phyloP scores from a whole-genome alignment of 2,329 filamentous ascomycete genomes.

The Lachnellula subtilissima region DNA sequence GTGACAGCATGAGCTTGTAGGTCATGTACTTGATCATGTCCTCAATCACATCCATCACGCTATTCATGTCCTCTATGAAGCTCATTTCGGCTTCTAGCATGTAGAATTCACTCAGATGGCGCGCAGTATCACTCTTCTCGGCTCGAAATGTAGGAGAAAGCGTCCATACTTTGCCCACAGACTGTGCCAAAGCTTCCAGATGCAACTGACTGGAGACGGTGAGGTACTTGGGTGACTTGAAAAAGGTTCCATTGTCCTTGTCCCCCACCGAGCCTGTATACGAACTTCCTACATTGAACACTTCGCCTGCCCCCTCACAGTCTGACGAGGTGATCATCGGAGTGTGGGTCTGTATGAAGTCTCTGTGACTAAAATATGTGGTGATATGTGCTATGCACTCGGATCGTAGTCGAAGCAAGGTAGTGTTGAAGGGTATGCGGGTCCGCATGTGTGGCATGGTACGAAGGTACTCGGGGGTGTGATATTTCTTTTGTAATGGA shows the following conservation, averaged over 20 bases:
- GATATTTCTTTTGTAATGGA: conserved; percentile 95
- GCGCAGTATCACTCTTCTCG: conserved; percentile 85
- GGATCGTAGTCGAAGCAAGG: conserved; percentile 78
- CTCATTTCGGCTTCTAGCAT: conserved; percentile 93
- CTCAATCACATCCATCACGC: conserved; percentile 77
- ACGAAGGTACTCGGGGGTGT: conserved; percentile 82
- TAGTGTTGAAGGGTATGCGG: conserved; percentile 74
- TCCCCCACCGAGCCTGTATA: conserved; percentile 20
- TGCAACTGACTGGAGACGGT: conserved; percentile 95
- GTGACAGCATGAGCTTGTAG: conserved; percentile 39
- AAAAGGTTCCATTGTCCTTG: conserved; percentile 57
- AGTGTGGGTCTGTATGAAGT: conserved; percentile 80
- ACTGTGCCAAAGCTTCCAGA: conserved; percentile 84
- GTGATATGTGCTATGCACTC: conserved; percentile 69
- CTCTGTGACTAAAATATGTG: conserved; percentile 66
- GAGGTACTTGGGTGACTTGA: conserved; percentile 82
- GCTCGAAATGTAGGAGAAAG: conserved; percentile 91
- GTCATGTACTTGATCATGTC: conserved; percentile 61
- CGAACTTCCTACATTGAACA: conserved; percentile 60
- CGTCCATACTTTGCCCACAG: conserved; percentile 88
- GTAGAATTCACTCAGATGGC: conserved; percentile 96
- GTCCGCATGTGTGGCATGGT: conserved; percentile 82
- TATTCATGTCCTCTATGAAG: conserved; percentile 65
- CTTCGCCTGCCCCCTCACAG: conserved; percentile 93
- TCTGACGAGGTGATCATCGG: conserved; percentile 95